phyloP scores from a whole-genome alignment of 73 alveolate species.

The Halteria grandinella region DNA sequence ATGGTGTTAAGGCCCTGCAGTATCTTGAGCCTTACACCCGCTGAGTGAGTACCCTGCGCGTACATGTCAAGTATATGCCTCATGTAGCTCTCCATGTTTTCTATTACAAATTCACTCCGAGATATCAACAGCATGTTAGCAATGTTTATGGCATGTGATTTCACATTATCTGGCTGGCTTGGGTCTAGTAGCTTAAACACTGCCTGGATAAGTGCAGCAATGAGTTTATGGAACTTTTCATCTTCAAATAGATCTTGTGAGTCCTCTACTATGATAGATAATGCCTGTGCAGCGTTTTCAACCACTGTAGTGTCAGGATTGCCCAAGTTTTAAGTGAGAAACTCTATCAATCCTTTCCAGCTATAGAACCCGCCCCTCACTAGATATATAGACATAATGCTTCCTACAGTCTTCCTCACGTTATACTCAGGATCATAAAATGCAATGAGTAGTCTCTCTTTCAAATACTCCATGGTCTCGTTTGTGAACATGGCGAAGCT shows the following conservation, averaged over 20 bases:
- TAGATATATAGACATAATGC: constrained; percentile 28
- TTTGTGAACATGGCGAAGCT: constrained; percentile 33
- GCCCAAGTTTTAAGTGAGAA: constrained; percentile 10
- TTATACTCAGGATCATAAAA: constrained; percentile 20
- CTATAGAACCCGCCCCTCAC: constrained; percentile 55
- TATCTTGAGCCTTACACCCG: constrained; percentile 31
- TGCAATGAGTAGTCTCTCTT: constrained; percentile 31
- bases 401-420: constrained; percentile 59
- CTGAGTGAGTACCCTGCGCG: constrained; percentile 26
- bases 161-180: constrained; percentile 2
- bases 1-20: constrained; percentile 54
- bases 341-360: constrained; percentile 51
- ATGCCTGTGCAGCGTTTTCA: constrained; percentile 27
- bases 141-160: constrained; percentile 12
- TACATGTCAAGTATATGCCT: constrained; percentile 8
- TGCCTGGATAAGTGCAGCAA: neutral
- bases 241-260: constrained; percentile 37
- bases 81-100: neutral
- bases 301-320: constrained; percentile 12
- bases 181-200: constrained; percentile 8
- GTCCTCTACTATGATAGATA: constrained; percentile 62
- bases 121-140: constrained; percentile 4
- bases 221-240: constrained; percentile 5
- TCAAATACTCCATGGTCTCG: constrained; percentile 47
- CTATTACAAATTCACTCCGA: neutral